These are phyloP conservation scores for Carex sylvatica DNA, from an alignment of 202 grass and related monocot species.

Conservation along the genomic window DNA sequence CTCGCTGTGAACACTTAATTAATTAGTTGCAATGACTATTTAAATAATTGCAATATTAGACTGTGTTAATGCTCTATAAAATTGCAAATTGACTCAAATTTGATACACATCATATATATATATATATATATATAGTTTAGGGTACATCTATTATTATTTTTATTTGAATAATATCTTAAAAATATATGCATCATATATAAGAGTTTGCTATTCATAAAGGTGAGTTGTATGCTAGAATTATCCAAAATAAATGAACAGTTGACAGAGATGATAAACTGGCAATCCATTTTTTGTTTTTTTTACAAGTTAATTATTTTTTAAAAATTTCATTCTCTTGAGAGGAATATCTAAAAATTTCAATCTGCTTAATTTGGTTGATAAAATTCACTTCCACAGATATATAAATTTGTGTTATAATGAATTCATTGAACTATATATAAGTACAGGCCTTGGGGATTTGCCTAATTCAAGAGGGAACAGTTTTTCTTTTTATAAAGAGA, in stretches of 20 bases:
- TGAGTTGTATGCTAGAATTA: too few relatives aligned
- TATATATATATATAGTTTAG: too few relatives aligned
- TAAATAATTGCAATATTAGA: background rate
- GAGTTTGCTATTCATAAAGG: too few relatives aligned
- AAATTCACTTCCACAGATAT: background rate
- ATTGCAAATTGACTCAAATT: too few relatives aligned
- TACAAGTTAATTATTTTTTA: background rate
- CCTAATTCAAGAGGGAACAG: conserved; percentile 8
- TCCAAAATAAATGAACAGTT: too few relatives aligned
- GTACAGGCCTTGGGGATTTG: background rate
- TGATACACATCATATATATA: too few relatives aligned
- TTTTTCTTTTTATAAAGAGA: conserved; percentile 5
- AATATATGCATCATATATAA: too few relatives aligned
- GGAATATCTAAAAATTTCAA: background rate
- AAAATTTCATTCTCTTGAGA: background rate
- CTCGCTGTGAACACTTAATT: background rate
- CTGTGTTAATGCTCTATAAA: background rate
- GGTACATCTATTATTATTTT: too few relatives aligned
- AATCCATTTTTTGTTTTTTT: background rate
- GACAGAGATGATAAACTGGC: too few relatives aligned
- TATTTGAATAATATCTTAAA: too few relatives aligned
- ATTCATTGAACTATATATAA: background rate
- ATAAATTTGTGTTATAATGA: conserved; percentile 2
- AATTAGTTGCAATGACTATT: background rate
- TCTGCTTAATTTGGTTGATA: background rate